Percentiles rank a stretch among this genome's conserved stretches.
These are phyloP conservation scores for Biscogniauxia marginata DNA, from an alignment of 2,329 filamentous ascomycete genomes.

Conservation along the genomic window DNA sequence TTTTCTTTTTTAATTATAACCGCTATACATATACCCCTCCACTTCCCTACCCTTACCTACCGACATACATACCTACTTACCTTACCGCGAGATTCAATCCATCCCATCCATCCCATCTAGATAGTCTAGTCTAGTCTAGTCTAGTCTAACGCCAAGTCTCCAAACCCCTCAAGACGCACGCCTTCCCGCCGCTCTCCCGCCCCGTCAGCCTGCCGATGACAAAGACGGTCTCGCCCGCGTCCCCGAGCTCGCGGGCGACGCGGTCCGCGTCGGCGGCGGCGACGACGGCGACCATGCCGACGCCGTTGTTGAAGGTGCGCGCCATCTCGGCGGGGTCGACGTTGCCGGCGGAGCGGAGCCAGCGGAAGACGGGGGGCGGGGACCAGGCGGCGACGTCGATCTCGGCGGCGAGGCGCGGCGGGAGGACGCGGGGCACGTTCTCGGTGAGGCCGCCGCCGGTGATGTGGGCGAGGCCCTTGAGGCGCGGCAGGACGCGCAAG, in stretches of 20 bases:
- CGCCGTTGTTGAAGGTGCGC: conserved; percentile 88
- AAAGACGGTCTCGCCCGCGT: conserved; percentile 73
- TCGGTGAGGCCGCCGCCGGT: conserved; percentile 91
- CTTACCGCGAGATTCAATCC: too few relatives aligned
- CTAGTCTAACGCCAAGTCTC: conserved; percentile 38
- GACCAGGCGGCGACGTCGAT: conserved; percentile 77
- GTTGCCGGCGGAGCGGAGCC: conserved; percentile 74
- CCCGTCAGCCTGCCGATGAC: conserved; percentile 69
- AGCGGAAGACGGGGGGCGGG: conserved; percentile 77
- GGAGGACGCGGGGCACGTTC: conserved; percentile 94
- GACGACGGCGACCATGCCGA: conserved; percentile 92
- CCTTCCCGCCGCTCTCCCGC: conserved; percentile 50
- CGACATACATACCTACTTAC: too few relatives aligned
- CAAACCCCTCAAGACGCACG: conserved; percentile 63
- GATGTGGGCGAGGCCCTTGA: conserved; percentile 96
- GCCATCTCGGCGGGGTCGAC: conserved; percentile 79
- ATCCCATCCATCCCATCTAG: too few relatives aligned
- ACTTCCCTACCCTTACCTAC: too few relatives aligned
- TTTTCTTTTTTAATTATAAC: too few relatives aligned
- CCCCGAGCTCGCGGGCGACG: conserved; percentile 59
- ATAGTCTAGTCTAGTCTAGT: too few relatives aligned
- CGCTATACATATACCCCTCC: too few relatives aligned
- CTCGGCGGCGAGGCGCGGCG: conserved; percentile 71
- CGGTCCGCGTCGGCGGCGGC: conserved; percentile 60
- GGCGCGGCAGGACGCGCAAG: conserved; percentile 61